Evolutionary conservation across 164 flowering plant genomes (phyloP), one percentile per base, ranked within the genome.

Genomic region (Sextonia rubra): DNA sequence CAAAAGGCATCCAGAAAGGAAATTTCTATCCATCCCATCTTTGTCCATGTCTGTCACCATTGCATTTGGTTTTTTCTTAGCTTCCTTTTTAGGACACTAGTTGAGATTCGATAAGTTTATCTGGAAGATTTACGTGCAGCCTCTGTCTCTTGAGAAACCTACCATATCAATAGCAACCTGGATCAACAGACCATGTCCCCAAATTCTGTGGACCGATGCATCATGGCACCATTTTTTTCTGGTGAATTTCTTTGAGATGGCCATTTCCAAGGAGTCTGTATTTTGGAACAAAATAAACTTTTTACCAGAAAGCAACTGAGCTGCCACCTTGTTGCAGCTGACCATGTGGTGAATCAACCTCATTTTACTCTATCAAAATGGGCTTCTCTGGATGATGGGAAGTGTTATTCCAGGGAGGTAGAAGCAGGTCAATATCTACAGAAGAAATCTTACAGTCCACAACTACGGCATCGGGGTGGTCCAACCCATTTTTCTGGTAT

Each of bases 341-440:
- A 60, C 32, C 63, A 63, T 52, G 60, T 60, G 68, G 62, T 47
- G 67, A 70, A 66, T 26, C 79, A 77, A 72, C 88, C 90, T 20
- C 78, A 70, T 44, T 90, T 90, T 76, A 74, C 61, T 9, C 83
- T 94, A 75, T 61, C 76, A 72, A 94, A 88, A 79, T 91, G 97
- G 98, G 80, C 69, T 24, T 79, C 85, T 64, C 44, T 69, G 12
- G 71, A 72, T 30, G 68, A 77, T 60, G 75, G 69, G 60, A 73
- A 76, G 23, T 70, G 68, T 68, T 27, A 47, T 49, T 74, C 81
- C 49, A 75, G 24, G 61, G 85, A 82, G 58, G 71, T 69, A 70
- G 74, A 77, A 69, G 37, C 66, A 23, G 74, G 69, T 66, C 82
- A 81, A 70, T 85, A 80, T 52, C 27, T 83, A 78, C 77, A 74